Evolutionary conservation across 2,329 filamentous ascomycete species (phyloP), one percentile per base, ranked within the genome.

Genomic region (Dryadomyces quercivorus): DNA sequence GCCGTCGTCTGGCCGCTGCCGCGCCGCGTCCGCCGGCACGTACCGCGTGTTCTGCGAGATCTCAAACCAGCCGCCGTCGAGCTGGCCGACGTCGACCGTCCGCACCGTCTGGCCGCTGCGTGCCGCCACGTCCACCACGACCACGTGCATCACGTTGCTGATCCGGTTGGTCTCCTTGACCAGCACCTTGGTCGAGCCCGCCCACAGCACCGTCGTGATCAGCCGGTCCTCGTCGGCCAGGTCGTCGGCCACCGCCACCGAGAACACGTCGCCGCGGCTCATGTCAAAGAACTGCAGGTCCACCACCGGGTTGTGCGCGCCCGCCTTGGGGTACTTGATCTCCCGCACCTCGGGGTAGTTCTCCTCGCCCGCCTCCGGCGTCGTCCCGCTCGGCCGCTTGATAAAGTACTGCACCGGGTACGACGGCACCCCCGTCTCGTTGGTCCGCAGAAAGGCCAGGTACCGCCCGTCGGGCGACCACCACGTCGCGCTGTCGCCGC

Each of bases 61-160:
- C 70, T 98, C 93, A 62, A 96, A 92, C 93, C 93, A 98, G 38
- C 93, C 94, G 21, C 91, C 91, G 66, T 98, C 93, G n/a, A 96
- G 75, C 55, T 85, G 77, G 59, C 82, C 80, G 50, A 96, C 82
- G 66, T 98, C 82, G 50, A 88, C 79, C 20, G 83, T 85, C 59
- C 92, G 79, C 50, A 96, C 82, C 0, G 87, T 85, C 67, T 85
- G 86, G 34, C 88, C 91, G 20, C 79, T 82, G 50, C 89, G 84
- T 3, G 76, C 72, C 21, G 74, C 70, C 5, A 93, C 86, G 65
- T 98, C 88, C 54, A 97, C 82, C 6, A 97, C 75, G 7, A 95
- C 82, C 26, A 96, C 83, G 59, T 88, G 89, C 65, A 97, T 77
- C n/a, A 89, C 69, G 63, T 97, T 91, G 65, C 91, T 95, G 62